Percentiles rank a stretch among this genome's conserved stretches.
Conservation (phyloP, 2,329 filamentous ascomycete genomes). For the Huntiella omanensis region DNA sequence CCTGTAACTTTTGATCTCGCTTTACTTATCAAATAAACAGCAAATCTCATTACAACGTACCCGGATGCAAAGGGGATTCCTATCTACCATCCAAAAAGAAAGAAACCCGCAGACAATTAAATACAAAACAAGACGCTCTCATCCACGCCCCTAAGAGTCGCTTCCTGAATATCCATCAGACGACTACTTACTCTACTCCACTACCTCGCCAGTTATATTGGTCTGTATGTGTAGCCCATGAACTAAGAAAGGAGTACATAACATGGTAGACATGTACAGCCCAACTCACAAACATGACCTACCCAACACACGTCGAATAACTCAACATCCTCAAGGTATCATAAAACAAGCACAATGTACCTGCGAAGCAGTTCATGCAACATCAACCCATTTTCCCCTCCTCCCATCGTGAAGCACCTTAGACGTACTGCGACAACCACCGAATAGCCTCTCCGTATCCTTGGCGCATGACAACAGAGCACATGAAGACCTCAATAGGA, state of each 20-base stretch:
- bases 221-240: too few relatives aligned
- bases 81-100: background rate
- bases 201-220: background rate
- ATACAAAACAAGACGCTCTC: conserved; percentile 4
- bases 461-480: conserved; percentile 95
- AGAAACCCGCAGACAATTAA: conserved; percentile 1
- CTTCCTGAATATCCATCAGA: too few relatives aligned
- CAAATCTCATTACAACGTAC: conserved; percentile 9
- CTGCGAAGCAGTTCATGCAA: too few relatives aligned
- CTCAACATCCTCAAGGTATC: conserved; percentile 6
- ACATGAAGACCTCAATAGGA: conserved; percentile 97
- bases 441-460: conserved; percentile 82
- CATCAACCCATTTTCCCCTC: too few relatives aligned
- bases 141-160: background rate
- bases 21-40: conserved; percentile 2
- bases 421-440: conserved; percentile 87
- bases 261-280: too few relatives aligned
- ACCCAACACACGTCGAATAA: background rate
- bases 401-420: conserved; percentile 19
- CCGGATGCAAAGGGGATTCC: conserved; percentile 2
- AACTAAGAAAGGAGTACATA: too few relatives aligned
- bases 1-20: too few relatives aligned
- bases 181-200: background rate
- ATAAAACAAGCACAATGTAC: background rate
- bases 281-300: background rate